Percentiles rank a stretch among this genome's conserved stretches.
Evolutionary conservation across 805 yeast genomes (phyloP).

Genomic region (Ogataea ramenticola): DNA sequence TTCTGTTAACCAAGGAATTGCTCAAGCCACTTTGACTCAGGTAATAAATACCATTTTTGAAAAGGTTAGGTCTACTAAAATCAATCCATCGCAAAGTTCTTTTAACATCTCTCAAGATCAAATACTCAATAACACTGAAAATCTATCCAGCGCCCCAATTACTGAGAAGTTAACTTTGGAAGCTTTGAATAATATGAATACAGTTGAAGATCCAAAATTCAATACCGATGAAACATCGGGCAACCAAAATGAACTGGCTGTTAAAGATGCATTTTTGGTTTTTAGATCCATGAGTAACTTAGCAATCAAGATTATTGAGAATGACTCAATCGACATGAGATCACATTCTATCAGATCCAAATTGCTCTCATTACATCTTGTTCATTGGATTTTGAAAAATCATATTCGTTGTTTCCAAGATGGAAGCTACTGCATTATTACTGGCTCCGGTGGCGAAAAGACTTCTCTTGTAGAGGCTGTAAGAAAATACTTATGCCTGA

Average conservation of each 20-base stretch:
- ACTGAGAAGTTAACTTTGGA: constrained; percentile 40
- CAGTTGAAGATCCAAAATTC: constrained; percentile 48
- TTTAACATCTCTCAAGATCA: constrained; percentile 29
- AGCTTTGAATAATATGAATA: constrained; percentile 49
- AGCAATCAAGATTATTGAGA: constrained; percentile 77
- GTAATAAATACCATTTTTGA: constrained; percentile 82
- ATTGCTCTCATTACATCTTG: constrained; percentile 76
- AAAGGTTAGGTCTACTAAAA: constrained; percentile 32
- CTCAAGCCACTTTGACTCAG: constrained; percentile 92
- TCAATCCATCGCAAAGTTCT: no score
- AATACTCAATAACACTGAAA: constrained; percentile 54
- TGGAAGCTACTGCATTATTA: constrained; percentile 44
- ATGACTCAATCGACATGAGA: constrained; percentile 72
- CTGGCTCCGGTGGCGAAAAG: constrained; percentile 42
- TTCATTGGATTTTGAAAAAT: constrained; percentile 78
- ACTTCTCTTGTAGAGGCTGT: constrained; percentile 70
- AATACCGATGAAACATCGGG: constrained; percentile 36
- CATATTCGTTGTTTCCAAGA: constrained; percentile 77
- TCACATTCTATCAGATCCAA: constrained; percentile 92
- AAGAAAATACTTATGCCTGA: constrained; percentile 74
- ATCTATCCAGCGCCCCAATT: constrained; percentile 7
- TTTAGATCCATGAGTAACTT: constrained; percentile 94
- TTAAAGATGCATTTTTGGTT: constrained; percentile 87
- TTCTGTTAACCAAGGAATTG: constrained; percentile 82
- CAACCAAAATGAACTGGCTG: constrained; percentile 58